Percentiles rank a stretch among this genome's conserved stretches.
These are phyloP conservation scores for Prunus davidiana DNA, from an alignment of 306 rosid species.

Conservation along the genomic window DNA sequence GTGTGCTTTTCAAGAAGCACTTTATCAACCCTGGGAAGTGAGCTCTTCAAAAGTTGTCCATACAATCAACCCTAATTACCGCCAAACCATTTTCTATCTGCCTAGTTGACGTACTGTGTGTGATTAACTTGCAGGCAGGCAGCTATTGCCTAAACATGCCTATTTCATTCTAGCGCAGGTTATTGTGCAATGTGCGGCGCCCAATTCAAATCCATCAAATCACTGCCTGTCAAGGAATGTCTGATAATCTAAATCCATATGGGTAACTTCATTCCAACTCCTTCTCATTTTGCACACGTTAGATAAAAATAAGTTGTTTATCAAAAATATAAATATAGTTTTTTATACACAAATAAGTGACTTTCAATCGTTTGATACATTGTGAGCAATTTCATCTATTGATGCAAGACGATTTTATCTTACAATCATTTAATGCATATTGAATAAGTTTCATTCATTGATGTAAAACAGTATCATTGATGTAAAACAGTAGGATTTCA, in stretches of 20 bases:
- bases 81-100: not conserved
- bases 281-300: not conserved
- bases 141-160: not conserved
- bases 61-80: not conserved
- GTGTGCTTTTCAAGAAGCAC: not conserved
- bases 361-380: no score
- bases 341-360: no score
- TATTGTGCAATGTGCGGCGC: not conserved
- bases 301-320: no score
- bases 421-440: no score
- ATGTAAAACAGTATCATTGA: no score
- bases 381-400: no score
- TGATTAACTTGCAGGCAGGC: not conserved
- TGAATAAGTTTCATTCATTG: no score
- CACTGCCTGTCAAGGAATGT: not conserved
- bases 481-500: no score
- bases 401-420: no score
- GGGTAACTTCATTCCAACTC: not conserved
- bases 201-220: not conserved
- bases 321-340: no score
- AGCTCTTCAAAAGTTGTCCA: not conserved
- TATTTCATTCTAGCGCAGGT: not conserved
- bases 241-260: not conserved
- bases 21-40: conserved; percentile 1
- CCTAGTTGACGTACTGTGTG: not conserved